Evolutionary conservation across 768 basidiomycete species (phyloP), one percentile per base, ranked within the genome.

Genomic region (Hygrocybe coccinea): DNA sequence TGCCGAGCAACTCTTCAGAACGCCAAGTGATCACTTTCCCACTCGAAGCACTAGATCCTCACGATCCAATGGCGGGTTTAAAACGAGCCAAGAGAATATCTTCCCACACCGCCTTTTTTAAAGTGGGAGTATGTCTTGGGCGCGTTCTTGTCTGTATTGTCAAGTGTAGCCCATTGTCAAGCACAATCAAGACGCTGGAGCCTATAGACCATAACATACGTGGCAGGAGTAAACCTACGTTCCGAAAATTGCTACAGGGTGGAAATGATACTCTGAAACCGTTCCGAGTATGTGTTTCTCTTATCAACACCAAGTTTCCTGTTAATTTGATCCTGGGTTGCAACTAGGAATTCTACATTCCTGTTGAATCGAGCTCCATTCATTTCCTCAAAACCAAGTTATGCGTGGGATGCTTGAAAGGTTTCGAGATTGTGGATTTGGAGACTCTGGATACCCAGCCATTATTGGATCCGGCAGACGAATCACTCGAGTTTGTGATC

Each of bases 381-480:
- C 95, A 97, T 71, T 97, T 95, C 75, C 79, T 99, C 61, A 97
- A 95, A 77, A 97, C 95, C 46, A 90, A 89, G 73, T 82, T 99
- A 61, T 99, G 97, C 68, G 91, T 99, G 12, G 97, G 95, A 1
- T 95, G 94, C 66, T 91, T 95, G 9, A 89, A 91, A 64, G 97
- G 97, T 15, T 98, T 99, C 69, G 97, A 98, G 74, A 97, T 99
- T 60, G 92, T 99, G 59, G 97, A 99, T 69, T 80, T 98, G 37
- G 94, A 97, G 70, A 95, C 88, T 57, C 74, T 99, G 71, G 97
- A 99, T 69, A 97, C 95, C 39, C 95, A 98, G 72, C 92, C 92
- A 3, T 69, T 99, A 62, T 78, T 99, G 51, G 97, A 99, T 71
- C 97, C 95, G 0, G 82, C 85, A 10, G 97, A 99, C 65, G 81